Conservation (phyloP, 2,329 filamentous ascomycete genomes). For the Fonsecaea pugnacius region DNA sequence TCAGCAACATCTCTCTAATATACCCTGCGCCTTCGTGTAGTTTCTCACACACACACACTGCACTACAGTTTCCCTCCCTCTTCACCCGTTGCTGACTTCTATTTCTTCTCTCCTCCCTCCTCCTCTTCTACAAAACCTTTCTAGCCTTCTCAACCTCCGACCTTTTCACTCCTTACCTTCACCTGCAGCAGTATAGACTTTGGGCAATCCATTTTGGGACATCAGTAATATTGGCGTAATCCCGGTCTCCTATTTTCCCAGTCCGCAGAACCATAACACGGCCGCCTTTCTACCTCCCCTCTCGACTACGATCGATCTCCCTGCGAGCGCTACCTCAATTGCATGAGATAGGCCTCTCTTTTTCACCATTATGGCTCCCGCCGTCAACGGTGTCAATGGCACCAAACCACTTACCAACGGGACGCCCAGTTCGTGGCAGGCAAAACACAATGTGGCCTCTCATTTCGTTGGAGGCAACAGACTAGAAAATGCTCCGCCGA, state of each 20-base stretch:
- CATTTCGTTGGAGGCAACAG: conserved; percentile 98
- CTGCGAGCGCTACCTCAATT: conserved; percentile 19
- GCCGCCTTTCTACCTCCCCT: background rate
- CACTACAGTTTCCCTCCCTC: background rate
- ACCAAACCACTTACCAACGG: conserved; percentile 51
- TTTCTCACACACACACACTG: conserved; percentile 13
- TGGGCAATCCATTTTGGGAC: conserved; percentile 26
- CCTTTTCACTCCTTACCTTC: conserved; percentile 31
- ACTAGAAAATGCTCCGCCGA: conserved; percentile 76
- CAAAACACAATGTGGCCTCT: conserved; percentile 79
- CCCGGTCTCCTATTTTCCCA: conserved; percentile 34
- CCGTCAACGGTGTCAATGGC: conserved; percentile 37
- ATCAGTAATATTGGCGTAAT: conserved; percentile 34
- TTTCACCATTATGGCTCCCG: conserved; percentile 45
- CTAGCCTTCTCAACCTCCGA: conserved; percentile 15
- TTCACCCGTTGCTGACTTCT: conserved; percentile 16
- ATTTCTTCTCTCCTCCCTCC: conserved; percentile 27
- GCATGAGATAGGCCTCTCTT: conserved; percentile 37
- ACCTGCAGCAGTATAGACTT: conserved; percentile 27
- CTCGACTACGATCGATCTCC: conserved; percentile 13
- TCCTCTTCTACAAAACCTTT: conserved; percentile 19
- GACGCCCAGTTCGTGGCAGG: conserved; percentile 68
- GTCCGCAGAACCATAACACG: conserved; percentile 16
- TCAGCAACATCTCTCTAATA: conserved; percentile 23
- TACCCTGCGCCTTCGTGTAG: conserved; percentile 25